Evolutionary conservation across 2,329 filamentous ascomycete species (phyloP), one percentile per base, ranked within the genome.

Genomic region (Acrodontium crateriforme): DNA sequence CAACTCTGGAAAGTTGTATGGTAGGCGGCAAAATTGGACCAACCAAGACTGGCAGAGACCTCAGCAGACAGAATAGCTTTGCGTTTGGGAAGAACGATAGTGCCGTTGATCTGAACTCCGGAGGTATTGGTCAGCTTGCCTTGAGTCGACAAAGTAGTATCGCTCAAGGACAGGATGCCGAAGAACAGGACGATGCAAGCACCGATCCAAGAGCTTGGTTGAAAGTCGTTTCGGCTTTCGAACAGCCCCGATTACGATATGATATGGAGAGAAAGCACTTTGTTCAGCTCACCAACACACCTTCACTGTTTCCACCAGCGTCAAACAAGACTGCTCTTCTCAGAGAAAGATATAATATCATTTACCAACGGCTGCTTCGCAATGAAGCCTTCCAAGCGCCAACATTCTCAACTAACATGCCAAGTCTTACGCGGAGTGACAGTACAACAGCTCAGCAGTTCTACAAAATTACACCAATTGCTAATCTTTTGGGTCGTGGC

Each of bases 341-440:
- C 56, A 73, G 84, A 39, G 85, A 94, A 51, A 71, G 85, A 37
- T 95, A 91, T 53, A 79, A 93, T 44, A 69, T 95, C 30, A 78
- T 95, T 27, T 80, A 94, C 51, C 87, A 95, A 53, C 76, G 89
- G 11, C 69, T 95, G 11, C 69, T 95, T 21, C 77, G 89, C 26
- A 94, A 94, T 49, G 84, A 94, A 54, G 76, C 81, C 12, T 98
- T 98, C 44, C 85, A 94, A 52, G 74, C 74, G 12, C 83, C 84
- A 1, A 67, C 78, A 12, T 74, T 92, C 30, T 71, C 77, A 6
- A 66, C 68, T 2, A 66, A 65, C 25, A 53, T 59, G 27, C 55
- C 57, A 10, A 62, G 66, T 2, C 55, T 75, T 2, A 65, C 65
- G 37, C 65, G 69, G 21, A 72, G 73, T 6, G 63, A 69, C 3